Conservation (phyloP, 495 filamentous ascomycete genomes). For the Opeltia flavorubescens region DNA sequence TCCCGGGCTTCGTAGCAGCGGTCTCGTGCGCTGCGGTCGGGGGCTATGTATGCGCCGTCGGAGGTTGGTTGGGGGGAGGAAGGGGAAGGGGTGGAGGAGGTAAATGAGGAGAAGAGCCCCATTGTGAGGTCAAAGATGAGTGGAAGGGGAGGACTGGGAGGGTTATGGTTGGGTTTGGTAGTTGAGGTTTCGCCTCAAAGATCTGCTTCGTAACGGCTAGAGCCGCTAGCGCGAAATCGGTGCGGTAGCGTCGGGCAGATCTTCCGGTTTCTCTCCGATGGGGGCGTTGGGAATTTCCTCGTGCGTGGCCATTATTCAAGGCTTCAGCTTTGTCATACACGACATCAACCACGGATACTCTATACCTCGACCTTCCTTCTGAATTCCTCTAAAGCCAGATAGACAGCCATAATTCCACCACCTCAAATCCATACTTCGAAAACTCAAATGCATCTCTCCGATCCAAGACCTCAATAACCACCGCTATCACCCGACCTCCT, state of each 20-base stretch:
- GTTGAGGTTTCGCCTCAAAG: not conserved
- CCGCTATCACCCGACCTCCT: not conserved
- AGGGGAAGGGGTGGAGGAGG: conserved; percentile 2
- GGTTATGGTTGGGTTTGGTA: not conserved
- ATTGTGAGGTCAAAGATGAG: conserved; percentile 16
- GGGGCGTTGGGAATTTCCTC: not conserved
- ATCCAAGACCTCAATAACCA: not conserved
- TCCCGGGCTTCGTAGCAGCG: conserved; percentile 82
- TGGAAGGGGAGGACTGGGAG: not conserved
- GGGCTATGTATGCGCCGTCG: conserved; percentile 43
- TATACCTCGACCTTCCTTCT: too few relatives aligned
- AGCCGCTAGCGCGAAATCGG: too few relatives aligned
- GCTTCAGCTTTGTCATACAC: too few relatives aligned
- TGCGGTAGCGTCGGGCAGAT: not conserved
- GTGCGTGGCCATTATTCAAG: too few relatives aligned
- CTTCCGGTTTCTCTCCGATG: too few relatives aligned
- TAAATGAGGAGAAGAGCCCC: conserved; percentile 29
- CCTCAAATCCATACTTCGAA: not conserved
- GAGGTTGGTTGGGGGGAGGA: conserved; percentile 17
- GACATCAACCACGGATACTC: too few relatives aligned
- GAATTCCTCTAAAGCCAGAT: too few relatives aligned
- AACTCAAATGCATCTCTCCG: not conserved
- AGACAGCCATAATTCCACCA: too few relatives aligned
- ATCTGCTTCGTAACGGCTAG: too few relatives aligned
- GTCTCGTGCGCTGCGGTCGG: conserved; percentile 60